Percentiles rank a stretch among this genome's conserved stretches.
These are phyloP conservation scores for Cercospora beticola DNA, from an alignment of 2,329 filamentous ascomycete species.

Conservation along the genomic window DNA sequence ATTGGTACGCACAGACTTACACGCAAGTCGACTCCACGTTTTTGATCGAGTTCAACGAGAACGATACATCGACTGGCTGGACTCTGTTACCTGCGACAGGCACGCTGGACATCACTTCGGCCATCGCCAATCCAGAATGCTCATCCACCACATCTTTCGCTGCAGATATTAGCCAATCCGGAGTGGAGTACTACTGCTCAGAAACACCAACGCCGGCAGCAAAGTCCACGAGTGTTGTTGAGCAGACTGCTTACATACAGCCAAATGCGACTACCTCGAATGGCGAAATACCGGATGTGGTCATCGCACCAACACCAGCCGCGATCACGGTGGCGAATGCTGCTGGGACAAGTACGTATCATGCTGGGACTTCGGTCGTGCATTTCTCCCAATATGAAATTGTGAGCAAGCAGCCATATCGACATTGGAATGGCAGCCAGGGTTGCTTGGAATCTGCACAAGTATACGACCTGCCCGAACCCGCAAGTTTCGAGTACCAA, in stretches of 20 bases:
- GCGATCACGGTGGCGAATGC: constrained; percentile 29
- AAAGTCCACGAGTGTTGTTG: constrained; percentile 34
- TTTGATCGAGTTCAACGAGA: constrained; percentile 30
- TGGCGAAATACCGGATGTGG: constrained; percentile 33
- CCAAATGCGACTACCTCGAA: constrained; percentile 32
- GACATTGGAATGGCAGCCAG: constrained; percentile 32
- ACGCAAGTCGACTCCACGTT: constrained; percentile 38
- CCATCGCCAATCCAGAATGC: constrained; percentile 32
- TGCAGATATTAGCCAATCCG: constrained; percentile 20
- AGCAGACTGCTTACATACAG: constrained; percentile 33
- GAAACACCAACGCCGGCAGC: constrained; percentile 34
- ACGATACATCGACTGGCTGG: constrained; percentile 36
- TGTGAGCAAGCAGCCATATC: constrained; percentile 35
- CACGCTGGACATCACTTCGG: constrained; percentile 36
- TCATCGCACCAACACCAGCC: constrained; percentile 33
- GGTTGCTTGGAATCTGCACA: constrained; percentile 37
- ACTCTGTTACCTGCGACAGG: constrained; percentile 34
- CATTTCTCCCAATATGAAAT: constrained; percentile 48
- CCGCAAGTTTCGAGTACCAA: constrained; percentile 42
- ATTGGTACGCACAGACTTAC: constrained; percentile 38
- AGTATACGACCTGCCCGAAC: constrained; percentile 38
- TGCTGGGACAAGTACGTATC: constrained; percentile 22
- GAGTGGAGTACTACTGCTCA: constrained; percentile 27
- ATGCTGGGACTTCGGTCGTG: constrained; percentile 42
- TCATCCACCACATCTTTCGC: constrained; percentile 28